A percentile compares a stretch with the other conserved stretches of the same genome.
Evolutionary conservation across 1,139 yeast genomes (phyloP).

Genomic region (Yamadazyma conglobata): DNA sequence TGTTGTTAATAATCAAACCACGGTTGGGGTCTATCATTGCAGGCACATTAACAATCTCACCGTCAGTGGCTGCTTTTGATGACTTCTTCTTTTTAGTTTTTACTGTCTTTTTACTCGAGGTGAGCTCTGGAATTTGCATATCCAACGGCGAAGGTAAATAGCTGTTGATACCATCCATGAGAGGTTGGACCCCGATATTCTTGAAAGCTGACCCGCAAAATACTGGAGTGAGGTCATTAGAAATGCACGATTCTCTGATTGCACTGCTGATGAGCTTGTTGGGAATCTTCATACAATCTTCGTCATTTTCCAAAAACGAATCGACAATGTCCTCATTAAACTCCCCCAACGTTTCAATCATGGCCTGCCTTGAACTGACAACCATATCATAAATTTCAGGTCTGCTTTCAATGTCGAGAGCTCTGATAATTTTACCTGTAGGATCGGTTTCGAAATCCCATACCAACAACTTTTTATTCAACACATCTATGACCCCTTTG

Average conservation of each 20-base stretch:
- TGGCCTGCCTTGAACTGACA: conserved; percentile 60
- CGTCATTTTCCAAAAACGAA: conserved; percentile 67
- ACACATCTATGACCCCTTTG: conserved; percentile 79
- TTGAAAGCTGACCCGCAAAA: conserved; percentile 90
- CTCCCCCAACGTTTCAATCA: conserved; percentile 82
- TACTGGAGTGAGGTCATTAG: conserved; percentile 65
- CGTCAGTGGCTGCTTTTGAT: conserved; percentile 5
- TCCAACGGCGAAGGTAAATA: conserved; percentile 84
- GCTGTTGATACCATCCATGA: conserved; percentile 75
- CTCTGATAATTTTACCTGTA: conserved; percentile 56
- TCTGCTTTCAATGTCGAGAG: conserved; percentile 37
- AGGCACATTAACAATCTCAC: conserved; percentile 24
- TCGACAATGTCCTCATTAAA: conserved; percentile 75
- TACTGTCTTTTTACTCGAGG: conserved; percentile 14
- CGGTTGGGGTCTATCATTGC: conserved; percentile 33
- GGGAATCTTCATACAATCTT: conserved; percentile 65
- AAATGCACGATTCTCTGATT: conserved; percentile 60
- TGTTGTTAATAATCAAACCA: conserved; percentile 54
- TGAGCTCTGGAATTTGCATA: conserved; percentile 53
- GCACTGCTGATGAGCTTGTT: conserved; percentile 49
- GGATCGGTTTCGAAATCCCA: conserved; percentile 53
- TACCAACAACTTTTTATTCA: conserved; percentile 59
- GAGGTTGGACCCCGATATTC: conserved; percentile 92
- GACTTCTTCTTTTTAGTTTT: conserved; percentile 13
- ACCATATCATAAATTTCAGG: conserved; percentile 48